These are phyloP conservation scores for Curvularia lunata DNA, from an alignment of 2,329 filamentous ascomycete genomes.

Conservation along the genomic window DNA sequence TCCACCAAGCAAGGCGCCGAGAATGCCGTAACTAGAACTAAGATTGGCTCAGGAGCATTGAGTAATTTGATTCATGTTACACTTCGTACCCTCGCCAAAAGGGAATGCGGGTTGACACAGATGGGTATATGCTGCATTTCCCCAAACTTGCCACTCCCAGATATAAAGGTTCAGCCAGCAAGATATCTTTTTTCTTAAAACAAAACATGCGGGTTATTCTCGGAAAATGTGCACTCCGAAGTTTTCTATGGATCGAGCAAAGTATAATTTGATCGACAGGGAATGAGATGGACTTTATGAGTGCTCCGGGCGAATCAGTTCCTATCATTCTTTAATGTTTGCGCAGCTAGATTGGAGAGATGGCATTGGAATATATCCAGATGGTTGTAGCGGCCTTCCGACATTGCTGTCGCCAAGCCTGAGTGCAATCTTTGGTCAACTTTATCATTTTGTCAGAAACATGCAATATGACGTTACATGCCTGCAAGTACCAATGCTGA, in stretches of 20 bases:
- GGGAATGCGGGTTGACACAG: no score
- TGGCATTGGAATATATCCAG: background rate
- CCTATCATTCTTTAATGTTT: background rate
- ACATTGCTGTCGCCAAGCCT: background rate
- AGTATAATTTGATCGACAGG: background rate
- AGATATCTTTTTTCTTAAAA: background rate
- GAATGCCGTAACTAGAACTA: background rate
- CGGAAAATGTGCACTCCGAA: background rate
- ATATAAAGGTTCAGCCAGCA: no score
- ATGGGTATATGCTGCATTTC: background rate
- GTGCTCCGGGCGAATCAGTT: background rate
- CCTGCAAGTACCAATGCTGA: background rate
- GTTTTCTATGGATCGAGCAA: background rate
- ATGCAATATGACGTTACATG: background rate
- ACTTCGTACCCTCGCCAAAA: background rate
- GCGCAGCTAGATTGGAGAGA: background rate
- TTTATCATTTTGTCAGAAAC: background rate
- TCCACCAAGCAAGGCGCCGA: background rate
- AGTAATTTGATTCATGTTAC: background rate
- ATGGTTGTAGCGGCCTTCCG: background rate
- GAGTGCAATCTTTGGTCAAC: background rate
- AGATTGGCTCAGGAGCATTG: background rate
- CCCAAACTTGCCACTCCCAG: background rate
- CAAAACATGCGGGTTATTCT: background rate
- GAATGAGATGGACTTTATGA: background rate